These are phyloP conservation scores for Luffa aegyptiaca DNA, from an alignment of 306 rosid genomes.

Conservation along the genomic window DNA sequence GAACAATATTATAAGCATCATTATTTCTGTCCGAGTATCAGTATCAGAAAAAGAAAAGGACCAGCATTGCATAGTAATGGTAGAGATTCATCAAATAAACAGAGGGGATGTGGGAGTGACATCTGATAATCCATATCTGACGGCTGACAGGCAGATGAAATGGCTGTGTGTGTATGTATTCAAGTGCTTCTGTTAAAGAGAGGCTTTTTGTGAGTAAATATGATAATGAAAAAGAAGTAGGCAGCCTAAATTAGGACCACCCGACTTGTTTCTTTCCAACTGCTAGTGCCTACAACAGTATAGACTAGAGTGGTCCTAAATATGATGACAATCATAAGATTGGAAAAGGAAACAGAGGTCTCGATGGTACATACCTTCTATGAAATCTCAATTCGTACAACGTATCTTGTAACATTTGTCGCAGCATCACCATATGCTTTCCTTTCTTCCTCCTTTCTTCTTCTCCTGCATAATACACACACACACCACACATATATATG, in stretches of 20 bases:
- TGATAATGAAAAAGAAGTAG: neutral
- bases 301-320: constrained; percentile 1
- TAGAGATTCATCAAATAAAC: neutral
- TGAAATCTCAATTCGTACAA: neutral
- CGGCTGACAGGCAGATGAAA: neutral
- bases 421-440: neutral
- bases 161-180: neutral
- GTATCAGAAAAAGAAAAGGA: neutral
- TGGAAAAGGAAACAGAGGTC: constrained; percentile 2
- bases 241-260: constrained; percentile 7
- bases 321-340: constrained; percentile 2
- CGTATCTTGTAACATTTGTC: neutral
- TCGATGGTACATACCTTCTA: neutral
- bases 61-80: neutral
- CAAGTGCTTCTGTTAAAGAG: neutral
- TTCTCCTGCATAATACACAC: neutral
- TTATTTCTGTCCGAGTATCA: neutral
- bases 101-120: neutral
- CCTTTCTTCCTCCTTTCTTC: neutral
- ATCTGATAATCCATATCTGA: neutral
- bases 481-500: neutral
- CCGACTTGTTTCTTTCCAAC: neutral
- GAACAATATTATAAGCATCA: neutral
- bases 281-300: neutral
- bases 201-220: neutral